These are phyloP conservation scores for Parachaetomium inaequale DNA, from an alignment of 495 filamentous ascomycete genomes.

Conservation along the genomic window DNA sequence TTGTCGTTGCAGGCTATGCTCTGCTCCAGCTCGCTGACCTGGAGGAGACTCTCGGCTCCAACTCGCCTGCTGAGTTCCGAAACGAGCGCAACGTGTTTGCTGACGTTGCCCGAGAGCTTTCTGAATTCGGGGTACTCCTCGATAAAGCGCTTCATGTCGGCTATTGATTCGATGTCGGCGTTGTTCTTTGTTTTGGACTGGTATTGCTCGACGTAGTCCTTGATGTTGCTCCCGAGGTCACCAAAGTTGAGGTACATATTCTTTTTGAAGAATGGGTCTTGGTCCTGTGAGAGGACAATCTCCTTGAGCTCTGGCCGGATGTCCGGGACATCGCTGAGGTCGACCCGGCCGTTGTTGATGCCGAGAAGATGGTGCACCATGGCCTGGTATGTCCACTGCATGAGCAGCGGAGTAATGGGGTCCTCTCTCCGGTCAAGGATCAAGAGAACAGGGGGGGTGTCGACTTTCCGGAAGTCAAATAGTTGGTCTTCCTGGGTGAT, in stretches of 20 bases:
- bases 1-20: constrained; percentile 96
- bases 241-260: constrained; percentile 99
- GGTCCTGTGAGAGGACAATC: constrained; percentile 93
- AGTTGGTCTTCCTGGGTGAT: constrained; percentile 95
- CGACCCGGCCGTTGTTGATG: constrained; percentile 87
- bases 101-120: constrained; percentile 94
- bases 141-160: constrained; percentile 98
- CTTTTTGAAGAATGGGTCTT: constrained; percentile 99
- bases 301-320: constrained; percentile 88
- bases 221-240: constrained; percentile 94
- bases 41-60: constrained; percentile 75
- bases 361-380: constrained; percentile 97
- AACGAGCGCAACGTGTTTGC: constrained; percentile 95
- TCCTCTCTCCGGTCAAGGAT: constrained; percentile 91
- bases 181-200: constrained; percentile 90
- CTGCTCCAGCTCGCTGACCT: constrained; percentile 95
- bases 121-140: constrained; percentile 98
- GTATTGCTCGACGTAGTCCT: constrained; percentile 97
- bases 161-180: constrained; percentile 91
- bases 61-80: constrained; percentile 87
- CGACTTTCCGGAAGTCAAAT: constrained; percentile 93
- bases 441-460: constrained; percentile 90
- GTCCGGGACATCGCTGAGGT: constrained; percentile 82
- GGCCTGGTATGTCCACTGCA: constrained; percentile 98
- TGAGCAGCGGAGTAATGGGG: constrained; percentile 90